Evolutionary conservation across 2,329 filamentous ascomycete genomes (phyloP).

Genomic region (Chaetothyriales sp.): DNA sequence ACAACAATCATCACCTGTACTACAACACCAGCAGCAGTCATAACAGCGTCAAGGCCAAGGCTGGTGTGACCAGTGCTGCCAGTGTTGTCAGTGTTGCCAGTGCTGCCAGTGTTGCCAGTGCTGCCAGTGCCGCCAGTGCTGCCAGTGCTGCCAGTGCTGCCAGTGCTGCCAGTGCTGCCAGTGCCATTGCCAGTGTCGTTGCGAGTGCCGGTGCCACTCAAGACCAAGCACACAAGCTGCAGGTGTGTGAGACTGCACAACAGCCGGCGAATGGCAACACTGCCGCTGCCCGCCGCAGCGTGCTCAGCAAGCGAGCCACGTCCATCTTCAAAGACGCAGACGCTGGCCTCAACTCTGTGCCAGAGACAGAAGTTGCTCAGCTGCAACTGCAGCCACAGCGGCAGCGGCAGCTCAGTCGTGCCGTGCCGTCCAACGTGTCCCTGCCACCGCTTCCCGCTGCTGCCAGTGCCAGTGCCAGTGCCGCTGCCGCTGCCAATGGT

Average conservation of each 20-base stretch:
- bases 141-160: no score
- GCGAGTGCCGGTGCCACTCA: neutral
- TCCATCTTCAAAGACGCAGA: conserved; percentile 45
- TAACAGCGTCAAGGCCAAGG: conserved; percentile 19
- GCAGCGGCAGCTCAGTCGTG: no score
- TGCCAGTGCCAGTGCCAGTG: conserved; percentile 10
- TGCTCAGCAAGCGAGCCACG: conserved; percentile 39
- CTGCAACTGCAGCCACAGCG: neutral
- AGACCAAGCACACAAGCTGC: conserved; percentile 21
- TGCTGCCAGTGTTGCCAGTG: neutral
- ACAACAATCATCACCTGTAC: neutral
- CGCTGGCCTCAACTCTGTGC: conserved; percentile 22
- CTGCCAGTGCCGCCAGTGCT: no score
- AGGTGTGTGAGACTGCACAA: conserved; percentile 18
- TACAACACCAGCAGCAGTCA: neutral
- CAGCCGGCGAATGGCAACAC: neutral
- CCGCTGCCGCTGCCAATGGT: conserved; percentile 12
- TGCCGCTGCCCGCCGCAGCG: conserved; percentile 32
- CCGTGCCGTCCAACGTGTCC: conserved; percentile 18
- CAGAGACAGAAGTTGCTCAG: conserved; percentile 9
- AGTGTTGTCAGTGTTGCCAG: neutral
- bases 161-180: neutral
- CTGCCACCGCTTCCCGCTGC: conserved; percentile 6
- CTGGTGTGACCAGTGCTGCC: neutral
- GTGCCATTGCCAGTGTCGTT: conserved; percentile 1